Conservation (phyloP, 805 yeast genomes). For the Suhomyces kilbournensis region DNA sequence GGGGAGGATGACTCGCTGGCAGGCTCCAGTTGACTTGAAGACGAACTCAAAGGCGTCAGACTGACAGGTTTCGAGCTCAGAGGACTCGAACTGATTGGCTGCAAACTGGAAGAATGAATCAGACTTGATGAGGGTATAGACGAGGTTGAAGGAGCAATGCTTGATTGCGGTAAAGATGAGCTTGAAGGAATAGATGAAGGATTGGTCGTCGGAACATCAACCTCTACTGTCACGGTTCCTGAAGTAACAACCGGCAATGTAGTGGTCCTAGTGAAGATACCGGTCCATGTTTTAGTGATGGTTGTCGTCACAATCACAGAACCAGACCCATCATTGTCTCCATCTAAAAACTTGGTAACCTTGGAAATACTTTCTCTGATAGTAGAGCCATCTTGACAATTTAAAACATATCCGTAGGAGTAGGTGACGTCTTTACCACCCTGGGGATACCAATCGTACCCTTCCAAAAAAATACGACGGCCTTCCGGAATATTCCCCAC, state of each 20-base stretch:
- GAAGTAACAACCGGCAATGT: background rate
- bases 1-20: background rate
- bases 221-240: background rate
- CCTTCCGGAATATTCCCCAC: conserved; percentile 7
- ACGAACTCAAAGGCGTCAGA: background rate
- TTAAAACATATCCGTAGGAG: conserved; percentile 6
- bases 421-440: conserved; percentile 6
- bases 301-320: background rate
- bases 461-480: conserved; percentile 14
- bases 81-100: background rate
- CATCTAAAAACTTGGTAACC: background rate
- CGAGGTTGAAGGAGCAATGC: too few relatives aligned
- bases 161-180: background rate
- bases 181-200: background rate
- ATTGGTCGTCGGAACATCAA: background rate
- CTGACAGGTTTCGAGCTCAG: background rate
- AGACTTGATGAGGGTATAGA: background rate
- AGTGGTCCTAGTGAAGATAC: background rate
- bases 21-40: background rate
- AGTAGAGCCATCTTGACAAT: conserved; percentile 11
- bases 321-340: background rate
- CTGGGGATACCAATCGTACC: conserved; percentile 9
- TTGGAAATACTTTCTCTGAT: background rate
- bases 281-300: background rate
- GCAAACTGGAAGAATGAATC: background rate